Evolutionary conservation across 805 yeast genomes (phyloP).

Genomic region (Yamadazyma takamatsuzukensis): DNA sequence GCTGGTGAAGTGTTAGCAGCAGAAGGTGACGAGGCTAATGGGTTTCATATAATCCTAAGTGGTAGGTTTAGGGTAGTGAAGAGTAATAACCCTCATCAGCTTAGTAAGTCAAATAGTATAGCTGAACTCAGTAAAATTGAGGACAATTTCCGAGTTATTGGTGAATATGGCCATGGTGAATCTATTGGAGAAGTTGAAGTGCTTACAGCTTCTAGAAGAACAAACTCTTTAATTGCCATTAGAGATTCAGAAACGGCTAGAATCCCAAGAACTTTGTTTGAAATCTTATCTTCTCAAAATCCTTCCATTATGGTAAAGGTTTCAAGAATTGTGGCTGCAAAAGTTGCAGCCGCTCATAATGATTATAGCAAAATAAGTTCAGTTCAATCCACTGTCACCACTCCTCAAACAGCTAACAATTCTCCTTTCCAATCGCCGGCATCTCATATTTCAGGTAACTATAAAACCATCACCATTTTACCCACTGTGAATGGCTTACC

Average conservation of each 20-base stretch:
- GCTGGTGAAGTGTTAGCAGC: conserved; percentile 79
- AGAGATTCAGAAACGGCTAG: conserved; percentile 93
- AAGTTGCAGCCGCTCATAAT: conserved; percentile 21
- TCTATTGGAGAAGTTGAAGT: conserved; percentile 95
- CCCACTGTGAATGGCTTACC: conserved; percentile 85
- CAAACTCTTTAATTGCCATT: conserved; percentile 72
- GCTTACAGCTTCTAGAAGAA: conserved; percentile 70
- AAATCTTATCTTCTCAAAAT: conserved; percentile 73
- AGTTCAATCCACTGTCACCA: conserved; percentile 8
- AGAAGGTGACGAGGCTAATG: conserved; percentile 86
- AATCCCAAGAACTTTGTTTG: conserved; percentile 87
- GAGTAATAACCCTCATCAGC: conserved; percentile 19
- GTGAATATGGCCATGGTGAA: conserved; percentile 91
- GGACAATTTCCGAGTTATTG: conserved; percentile 40
- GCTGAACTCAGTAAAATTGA: conserved; percentile 7
- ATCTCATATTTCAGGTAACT: conserved; percentile 42
- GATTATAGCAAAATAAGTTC: conserved; percentile 8
- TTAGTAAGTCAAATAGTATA: conserved; percentile 9
- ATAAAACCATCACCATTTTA: conserved; percentile 78
- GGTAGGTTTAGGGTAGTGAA: conserved; percentile 76
- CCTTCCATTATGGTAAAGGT: conserved; percentile 91
- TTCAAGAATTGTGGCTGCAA: conserved; percentile 78
- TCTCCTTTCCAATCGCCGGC: conserved; percentile 25
- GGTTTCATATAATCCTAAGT: conserved; percentile 83
- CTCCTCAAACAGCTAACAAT: conserved; percentile 9